Evolutionary conservation across 352 stramenopile genomes (phyloP), one percentile per base, ranked within the genome.

Genomic region (Globisporangium echinulatum): DNA sequence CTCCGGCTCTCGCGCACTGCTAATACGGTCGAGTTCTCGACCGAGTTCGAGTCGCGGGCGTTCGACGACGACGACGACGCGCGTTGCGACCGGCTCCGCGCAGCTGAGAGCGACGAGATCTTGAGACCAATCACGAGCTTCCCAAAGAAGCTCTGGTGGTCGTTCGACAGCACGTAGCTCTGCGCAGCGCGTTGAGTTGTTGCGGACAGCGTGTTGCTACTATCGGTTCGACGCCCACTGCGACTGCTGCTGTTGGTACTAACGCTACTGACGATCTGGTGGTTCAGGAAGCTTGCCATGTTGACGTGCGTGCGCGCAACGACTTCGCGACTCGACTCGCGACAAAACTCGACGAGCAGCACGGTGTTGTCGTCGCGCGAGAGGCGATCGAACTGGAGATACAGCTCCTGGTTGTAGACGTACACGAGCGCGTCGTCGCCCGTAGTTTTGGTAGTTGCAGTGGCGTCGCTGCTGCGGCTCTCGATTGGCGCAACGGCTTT

Each of bases 301-400:
- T 94, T 94, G 19, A 94, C 82, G 38, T 90, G 77, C 11, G 83
- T 94, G 2, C 81, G 73, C 8, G 81, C 82, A n/a, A 94, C 74
- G 17, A 92, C 82, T 53, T 94, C 82, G 25, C 83, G 81, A 44
- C 81, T 91, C 9, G 70, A 70, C 19, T 86, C 72, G 8, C 79
- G 78, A 49, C 85, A 94, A 48, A 89, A 93, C 62, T 93, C 81
- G 47, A 94, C 70, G 17, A 94, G 72, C 58, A 94, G 51, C 5
- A 92, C 75, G 17, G 83, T 92, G 59, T 94, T 94, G 65, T 94
- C 85, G 65, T 94, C 85, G 0, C 85, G 75, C 33, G 83, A 92
- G 3, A 94, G 65, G 4, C 77, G 72, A 57, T 94, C 85, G 61
- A 94, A 91, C 64, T 94, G 82, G 60, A 94, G 56, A 61, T 88